These are phyloP conservation scores for Gracilariopsis chorda DNA, from an alignment of 23 red algal species.

Conservation along the genomic window DNA sequence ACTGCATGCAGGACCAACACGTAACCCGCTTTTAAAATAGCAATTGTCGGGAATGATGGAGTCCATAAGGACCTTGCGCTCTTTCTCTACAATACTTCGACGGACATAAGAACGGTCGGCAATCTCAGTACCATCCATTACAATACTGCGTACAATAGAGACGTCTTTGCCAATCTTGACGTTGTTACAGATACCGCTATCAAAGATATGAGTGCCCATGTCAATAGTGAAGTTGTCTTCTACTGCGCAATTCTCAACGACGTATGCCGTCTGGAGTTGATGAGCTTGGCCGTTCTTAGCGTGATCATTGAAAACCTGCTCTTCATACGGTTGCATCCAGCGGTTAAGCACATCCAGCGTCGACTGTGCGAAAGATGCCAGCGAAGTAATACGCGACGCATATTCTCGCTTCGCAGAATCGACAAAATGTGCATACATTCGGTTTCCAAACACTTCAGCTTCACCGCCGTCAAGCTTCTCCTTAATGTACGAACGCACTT, in stretches of 20 bases:
- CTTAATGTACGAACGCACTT: slow-evolving; percentile 72
- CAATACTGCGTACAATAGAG: slow-evolving; percentile 31
- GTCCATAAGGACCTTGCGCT: slow-evolving; percentile 14
- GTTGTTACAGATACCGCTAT: slow-evolving; percentile 54
- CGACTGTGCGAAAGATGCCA: slow-evolving; percentile 37
- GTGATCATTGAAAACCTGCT: neutral
- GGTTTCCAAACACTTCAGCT: slow-evolving; percentile 81
- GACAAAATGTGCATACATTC: slow-evolving; percentile 55
- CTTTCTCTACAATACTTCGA: slow-evolving; percentile 15
- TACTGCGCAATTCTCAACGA: slow-evolving; percentile 5
- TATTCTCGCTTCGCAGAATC: slow-evolving; percentile 18
- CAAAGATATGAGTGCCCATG: slow-evolving; percentile 14
- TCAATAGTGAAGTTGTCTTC: slow-evolving; percentile 24
- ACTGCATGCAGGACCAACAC: slow-evolving; percentile 26
- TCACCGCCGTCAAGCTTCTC: slow-evolving; percentile 79
- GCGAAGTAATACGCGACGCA: slow-evolving; percentile 37
- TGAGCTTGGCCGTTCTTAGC: neutral
- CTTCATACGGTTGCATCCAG: slow-evolving; percentile 3
- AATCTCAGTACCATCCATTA: slow-evolving; percentile 42
- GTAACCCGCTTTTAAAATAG: slow-evolving; percentile 17
- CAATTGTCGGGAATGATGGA: slow-evolving; percentile 39
- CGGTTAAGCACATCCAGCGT: slow-evolving; percentile 17
- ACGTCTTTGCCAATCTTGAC: slow-evolving; percentile 55
- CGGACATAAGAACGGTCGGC: slow-evolving; percentile 36
- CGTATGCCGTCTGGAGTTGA: slow-evolving; percentile 13